Percentiles rank a stretch among this genome's conserved stretches.
Conservation (phyloP, 768 basidiomycete species). For the Agaricus sinodeliciosus region DNA sequence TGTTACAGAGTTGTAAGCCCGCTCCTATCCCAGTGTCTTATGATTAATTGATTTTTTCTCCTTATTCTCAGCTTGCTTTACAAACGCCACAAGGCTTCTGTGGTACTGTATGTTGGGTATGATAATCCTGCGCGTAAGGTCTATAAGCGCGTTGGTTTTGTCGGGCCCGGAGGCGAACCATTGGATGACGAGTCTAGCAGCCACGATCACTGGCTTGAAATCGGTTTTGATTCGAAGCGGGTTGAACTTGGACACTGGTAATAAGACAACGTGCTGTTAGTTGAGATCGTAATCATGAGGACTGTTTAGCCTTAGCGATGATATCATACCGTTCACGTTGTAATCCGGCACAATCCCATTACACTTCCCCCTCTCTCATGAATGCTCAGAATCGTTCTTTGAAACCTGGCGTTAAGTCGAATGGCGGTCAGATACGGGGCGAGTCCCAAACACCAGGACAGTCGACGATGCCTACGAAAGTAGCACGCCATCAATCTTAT, state of each 20-base stretch:
- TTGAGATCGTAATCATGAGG: too few species aligned
- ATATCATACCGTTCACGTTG: too few species aligned
- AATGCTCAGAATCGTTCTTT: not conserved
- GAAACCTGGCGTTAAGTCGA: not conserved
- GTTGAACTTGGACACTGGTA: constrained; percentile 67
- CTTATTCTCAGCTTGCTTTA: constrained; percentile 17
- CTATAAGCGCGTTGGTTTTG: constrained; percentile 65
- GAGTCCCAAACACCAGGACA: not conserved
- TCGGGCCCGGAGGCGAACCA: constrained; percentile 35
- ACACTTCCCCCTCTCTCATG: too few species aligned
- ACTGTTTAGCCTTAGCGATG: too few species aligned
- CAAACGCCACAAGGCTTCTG: constrained; percentile 28
- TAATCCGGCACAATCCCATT: too few species aligned
- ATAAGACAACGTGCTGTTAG: constrained; percentile 1
- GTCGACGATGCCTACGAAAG: not conserved
- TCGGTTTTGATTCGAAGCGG: constrained; percentile 46
- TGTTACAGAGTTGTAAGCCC: constrained; percentile 48
- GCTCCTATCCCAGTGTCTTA: not conserved
- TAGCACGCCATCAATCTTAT: not conserved
- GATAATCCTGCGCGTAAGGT: constrained; percentile 40
- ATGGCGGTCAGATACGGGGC: too few species aligned
- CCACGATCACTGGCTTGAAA: constrained; percentile 44
- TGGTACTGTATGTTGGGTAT: constrained; percentile 65
- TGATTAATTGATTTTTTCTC: constrained; percentile 13
- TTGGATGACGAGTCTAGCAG: constrained; percentile 32